Evolutionary conservation across 495 filamentous ascomycete genomes (phyloP).

Genomic region (Aspergillus homomorphus): DNA sequence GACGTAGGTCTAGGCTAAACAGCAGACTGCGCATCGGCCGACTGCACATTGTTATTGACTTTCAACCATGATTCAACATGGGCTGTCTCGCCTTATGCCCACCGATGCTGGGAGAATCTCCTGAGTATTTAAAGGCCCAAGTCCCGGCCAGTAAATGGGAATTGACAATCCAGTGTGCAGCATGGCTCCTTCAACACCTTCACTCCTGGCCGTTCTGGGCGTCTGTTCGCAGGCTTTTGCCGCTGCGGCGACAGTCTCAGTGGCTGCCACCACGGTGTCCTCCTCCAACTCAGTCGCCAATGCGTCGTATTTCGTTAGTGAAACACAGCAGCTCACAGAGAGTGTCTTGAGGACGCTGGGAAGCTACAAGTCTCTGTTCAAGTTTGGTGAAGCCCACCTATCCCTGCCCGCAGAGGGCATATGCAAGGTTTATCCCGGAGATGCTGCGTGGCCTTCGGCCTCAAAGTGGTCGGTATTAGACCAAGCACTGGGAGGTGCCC

Average conservation of each 20-base stretch:
- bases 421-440: conserved; percentile 53
- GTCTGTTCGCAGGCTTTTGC: conserved; percentile 2
- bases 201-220: neutral
- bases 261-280: conserved; percentile 12
- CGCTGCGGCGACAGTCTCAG: conserved; percentile 12
- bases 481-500: conserved; percentile 43
- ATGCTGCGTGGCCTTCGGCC: conserved; percentile 41
- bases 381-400: neutral
- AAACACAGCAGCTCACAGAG: conserved; percentile 43
- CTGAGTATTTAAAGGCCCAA: neutral
- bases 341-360: conserved; percentile 22
- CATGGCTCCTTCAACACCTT: neutral
- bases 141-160: neutral
- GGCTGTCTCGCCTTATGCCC: no score
- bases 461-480: conserved; percentile 45
- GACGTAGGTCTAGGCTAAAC: no score
- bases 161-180: neutral
- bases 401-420: neutral
- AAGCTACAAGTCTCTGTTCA: neutral
- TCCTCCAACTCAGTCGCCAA: conserved; percentile 19
- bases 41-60: neutral
- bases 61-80: neutral
- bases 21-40: neutral
- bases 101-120: neutral
- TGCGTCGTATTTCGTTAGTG: conserved; percentile 35